A percentile compares a stretch with the other conserved stretches of the same genome.
phyloP scores from a whole-genome alignment of 305 asterid species.

The Nicotiana rustica region DNA sequence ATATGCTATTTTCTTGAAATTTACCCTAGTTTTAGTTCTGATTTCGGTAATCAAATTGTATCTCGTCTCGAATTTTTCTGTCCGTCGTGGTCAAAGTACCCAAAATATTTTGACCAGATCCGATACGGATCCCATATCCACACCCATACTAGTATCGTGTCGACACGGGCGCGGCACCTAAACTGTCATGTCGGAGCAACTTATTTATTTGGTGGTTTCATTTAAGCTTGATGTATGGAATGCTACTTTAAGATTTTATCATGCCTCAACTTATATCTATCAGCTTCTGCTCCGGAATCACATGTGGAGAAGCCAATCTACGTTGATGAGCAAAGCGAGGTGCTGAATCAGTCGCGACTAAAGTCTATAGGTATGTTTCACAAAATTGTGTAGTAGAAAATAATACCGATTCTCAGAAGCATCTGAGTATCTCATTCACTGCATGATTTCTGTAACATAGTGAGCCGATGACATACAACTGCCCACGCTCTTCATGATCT shows the following conservation, averaged over 20 bases:
- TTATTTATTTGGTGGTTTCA: background rate
- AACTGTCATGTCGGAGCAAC: no score
- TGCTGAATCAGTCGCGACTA: constrained; percentile 64
- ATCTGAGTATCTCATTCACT: background rate
- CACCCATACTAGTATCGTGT: no score
- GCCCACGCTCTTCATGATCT: background rate
- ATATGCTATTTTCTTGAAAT: no score
- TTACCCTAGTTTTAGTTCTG: no score
- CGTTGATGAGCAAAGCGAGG: constrained; percentile 58
- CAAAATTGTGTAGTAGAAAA: background rate
- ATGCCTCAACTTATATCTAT: constrained; percentile 20
- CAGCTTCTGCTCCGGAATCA: constrained; percentile 53
- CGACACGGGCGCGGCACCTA: no score
- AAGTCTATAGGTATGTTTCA: constrained; percentile 63
- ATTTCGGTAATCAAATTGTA: no score
- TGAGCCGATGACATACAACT: background rate
- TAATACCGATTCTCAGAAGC: background rate
- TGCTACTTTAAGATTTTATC: constrained; percentile 25
- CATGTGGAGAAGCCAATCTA: constrained; percentile 54
- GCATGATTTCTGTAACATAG: background rate
- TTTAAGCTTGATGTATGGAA: background rate
- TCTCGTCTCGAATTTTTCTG: no score
- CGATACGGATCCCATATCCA: no score
- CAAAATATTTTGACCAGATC: no score
- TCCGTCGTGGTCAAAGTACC: no score